Base-by-base conservation (phyloP, 805 yeast genomes). In the Suhomyces pyralidae region DNA sequence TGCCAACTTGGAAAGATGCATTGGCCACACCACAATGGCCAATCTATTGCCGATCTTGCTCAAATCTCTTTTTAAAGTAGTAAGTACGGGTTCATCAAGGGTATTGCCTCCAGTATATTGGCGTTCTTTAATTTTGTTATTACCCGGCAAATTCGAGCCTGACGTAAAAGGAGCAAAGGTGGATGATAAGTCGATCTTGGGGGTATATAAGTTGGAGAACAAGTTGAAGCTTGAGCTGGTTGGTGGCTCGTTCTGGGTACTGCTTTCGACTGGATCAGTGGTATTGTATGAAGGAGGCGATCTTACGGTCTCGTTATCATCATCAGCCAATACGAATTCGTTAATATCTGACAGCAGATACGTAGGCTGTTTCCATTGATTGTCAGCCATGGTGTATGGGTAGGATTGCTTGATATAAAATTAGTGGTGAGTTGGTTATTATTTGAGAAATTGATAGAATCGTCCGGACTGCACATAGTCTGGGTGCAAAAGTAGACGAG, bases 51-150 rank as follows among this genome's bases (percentile, higher is more conserved):
- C 73, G 22, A 75, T 74, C 49, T 70, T 73, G 4, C 58, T 48
- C 15, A 74, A 53, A 54, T 75, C 80, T 51, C 79, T 59, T 28
- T 62, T 61, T 55, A 85, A 66, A 0, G 91, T 85, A 30, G 75
- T 70, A 61, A 73, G 63, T 7, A 85, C 85, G 0, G 90, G 88
- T 67, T 85, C 91, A 61, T 86, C 90, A 10, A 85, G 68, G 2
- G 91, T 85, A 61, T 85, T 87, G 26, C 88, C 88, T 2, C 90
- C 90, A 19, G 82, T 64, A 61, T 78, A 83, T 55, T 81, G 84
- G 46, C 81, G 70, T 61, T 81, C 85, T 45, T 63, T 60, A 40
- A 73, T 60, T 36, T 60, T 64, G 52, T 61, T 66, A 51, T 61
- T 61, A 3, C 58, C 64, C 6, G 53, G 53, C 10, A 53, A 10